Base-by-base conservation (phyloP, 768 basidiomycete species). In the Lentinula edodes region DNA sequence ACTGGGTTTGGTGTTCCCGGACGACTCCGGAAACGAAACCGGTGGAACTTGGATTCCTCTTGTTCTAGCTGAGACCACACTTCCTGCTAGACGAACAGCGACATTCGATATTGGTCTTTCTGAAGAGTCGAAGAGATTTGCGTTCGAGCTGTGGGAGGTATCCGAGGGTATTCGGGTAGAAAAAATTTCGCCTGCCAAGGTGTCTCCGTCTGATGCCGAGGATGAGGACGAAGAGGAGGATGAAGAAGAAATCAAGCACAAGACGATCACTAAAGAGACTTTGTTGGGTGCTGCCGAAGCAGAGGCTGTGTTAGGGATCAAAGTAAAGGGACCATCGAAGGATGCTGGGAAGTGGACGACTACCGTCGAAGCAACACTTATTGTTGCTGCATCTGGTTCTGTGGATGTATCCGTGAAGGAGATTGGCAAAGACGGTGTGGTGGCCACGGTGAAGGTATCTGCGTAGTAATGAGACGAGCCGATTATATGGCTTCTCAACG, bases 121-220 rank as follows among this genome's bases (percentile, higher is more conserved):
- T 61, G 78, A 71, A 57, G 72, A 66, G 45, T 75, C 68, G 58
- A 81, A 78, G 67, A 75, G 74, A 66, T 75, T 90, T 46, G 85
- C 81, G 12, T 80, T 88, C 57, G 91, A 93, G 71, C 74, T 93
- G 32, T 91, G 89, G 89, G 90, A 93, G 69, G 85, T 86, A 16
- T 80, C 80, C 57, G 90, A 91, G 67, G 80, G 80, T 2, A 77
- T 91, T 63, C 81, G 83, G 61, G 70, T 87, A 23, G 88, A 89
- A 66, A 85, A 82, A 67, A 74, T 83, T 23, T 77, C 75, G 54
- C 77, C 76, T 3, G 75, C 78, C 5, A 80, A 80, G 63, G 63
- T 73, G 7, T 81, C 82, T 23, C 69, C 74, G 15, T 76, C 78
- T 9, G 81, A 80, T 2, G 78, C 77, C 3, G 81, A 79, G 7